Base-by-base conservation (phyloP, 1,139 yeast genomes). In the Sugiyamaella neomexicana region DNA sequence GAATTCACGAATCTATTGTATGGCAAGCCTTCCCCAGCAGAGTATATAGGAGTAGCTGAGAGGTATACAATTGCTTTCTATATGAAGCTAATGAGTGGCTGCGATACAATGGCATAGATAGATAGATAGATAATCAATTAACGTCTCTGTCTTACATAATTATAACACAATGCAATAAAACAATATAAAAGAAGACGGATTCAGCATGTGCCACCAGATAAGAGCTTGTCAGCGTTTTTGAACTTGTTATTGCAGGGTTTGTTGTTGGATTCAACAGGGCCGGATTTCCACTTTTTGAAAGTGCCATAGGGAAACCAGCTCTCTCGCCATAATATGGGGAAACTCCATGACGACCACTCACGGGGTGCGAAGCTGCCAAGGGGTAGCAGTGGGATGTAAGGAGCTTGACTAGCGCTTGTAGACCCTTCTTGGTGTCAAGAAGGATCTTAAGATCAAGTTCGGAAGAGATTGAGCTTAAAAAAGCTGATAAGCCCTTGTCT, bases 41-140 rank as follows among this genome's bases (percentile, higher is more conserved):
- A 27, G 32, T 47, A 40, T 32, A 25, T 10, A n/a, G 51, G 51
- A 6, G 46, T 47, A n/a, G 38, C 32, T 5, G 45, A 38, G 42
- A 47, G 12, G 8, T 34, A 31, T 47, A 47, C 51, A 27, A 47
- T 40, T 7, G 51, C 51, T 3, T 31, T 47, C 20, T 47, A 47
- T 20, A 39, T 47, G 40, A 47, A 47, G 16, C 29, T 47, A 10
- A 20, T 47, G 17, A 42, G 44, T 16, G 49, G 49, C 25, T 45
- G 49, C 25, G 49, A 45, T 36, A 20, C 16, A 23, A 10, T 13
- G 20, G 7, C n/a, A 27, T 9, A 9, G 31, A 27, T 27, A 9
- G 8, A 27, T 27, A 27, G 31, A 27, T 27, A 27, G 31, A 27
- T 27, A 27, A 27, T 27, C 9, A 27, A 27, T 27, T 27, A 27